phyloP scores from a whole-genome alignment of 208 protist species.

The Sergeia podlipaevii region DNA sequence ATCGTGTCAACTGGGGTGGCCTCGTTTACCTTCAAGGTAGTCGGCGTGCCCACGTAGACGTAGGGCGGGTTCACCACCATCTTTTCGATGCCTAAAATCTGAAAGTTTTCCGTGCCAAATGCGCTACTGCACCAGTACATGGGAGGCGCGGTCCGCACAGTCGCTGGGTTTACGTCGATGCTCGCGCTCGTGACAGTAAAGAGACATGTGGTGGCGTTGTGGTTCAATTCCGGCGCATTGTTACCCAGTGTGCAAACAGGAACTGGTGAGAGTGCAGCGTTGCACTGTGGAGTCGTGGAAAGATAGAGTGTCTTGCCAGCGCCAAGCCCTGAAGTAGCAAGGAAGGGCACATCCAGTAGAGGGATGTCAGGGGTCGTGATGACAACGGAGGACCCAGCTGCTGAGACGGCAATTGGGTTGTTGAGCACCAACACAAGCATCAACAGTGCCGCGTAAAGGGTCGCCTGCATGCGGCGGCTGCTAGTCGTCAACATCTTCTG shows the following conservation, averaged over 20 bases:
- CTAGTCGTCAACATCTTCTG: background rate
- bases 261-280: slow-evolving; percentile 8
- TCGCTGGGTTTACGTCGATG: slow-evolving; percentile 18
- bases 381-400: slow-evolving; percentile 14
- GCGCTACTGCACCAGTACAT: slow-evolving; percentile 55
- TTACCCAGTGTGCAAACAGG: slow-evolving; percentile 30
- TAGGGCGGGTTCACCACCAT: slow-evolving; percentile 26
- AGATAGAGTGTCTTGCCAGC: slow-evolving; percentile 35
- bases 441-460: background rate
- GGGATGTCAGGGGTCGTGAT: slow-evolving; percentile 22
- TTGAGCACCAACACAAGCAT: background rate
- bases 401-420: background rate
- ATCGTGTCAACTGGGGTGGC: slow-evolving; percentile 37
- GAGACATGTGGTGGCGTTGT: slow-evolving; percentile 31
- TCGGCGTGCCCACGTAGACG: slow-evolving; percentile 9
- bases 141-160: slow-evolving; percentile 19
- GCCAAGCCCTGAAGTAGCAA: slow-evolving; percentile 18
- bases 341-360: slow-evolving; percentile 52
- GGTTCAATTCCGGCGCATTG: slow-evolving; percentile 7
- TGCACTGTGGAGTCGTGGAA: slow-evolving; percentile 18
- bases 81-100: slow-evolving; percentile 23
- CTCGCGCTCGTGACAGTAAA: slow-evolving; percentile 34
- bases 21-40: slow-evolving; percentile 24
- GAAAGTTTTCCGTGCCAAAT: slow-evolving; percentile 10
- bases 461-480: background rate